A percentile compares a stretch with the other conserved stretches of the same genome.
Evolutionary conservation across 192 early-diverging fungal species (phyloP).

Genomic region (Coemansia sp.): DNA sequence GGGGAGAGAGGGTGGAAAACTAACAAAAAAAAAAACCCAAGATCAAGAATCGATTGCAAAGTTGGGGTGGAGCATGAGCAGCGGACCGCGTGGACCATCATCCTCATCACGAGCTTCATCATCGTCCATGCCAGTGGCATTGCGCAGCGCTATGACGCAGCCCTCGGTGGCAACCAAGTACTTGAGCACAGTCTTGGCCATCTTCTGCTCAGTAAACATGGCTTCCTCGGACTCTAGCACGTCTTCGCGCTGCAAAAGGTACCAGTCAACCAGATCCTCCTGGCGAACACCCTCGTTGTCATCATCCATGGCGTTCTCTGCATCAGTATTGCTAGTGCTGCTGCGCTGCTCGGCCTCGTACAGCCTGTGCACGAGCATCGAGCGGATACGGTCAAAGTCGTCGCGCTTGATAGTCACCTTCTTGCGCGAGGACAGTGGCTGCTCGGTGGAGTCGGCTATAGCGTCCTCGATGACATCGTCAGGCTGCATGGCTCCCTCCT

Average conservation of each 20-base stretch:
- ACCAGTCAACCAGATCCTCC: slow-evolving; percentile 68
- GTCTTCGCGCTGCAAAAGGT: slow-evolving; percentile 66
- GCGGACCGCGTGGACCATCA: slow-evolving; percentile 18
- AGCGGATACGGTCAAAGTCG: slow-evolving; percentile 56
- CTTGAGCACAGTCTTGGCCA: slow-evolving; percentile 67
- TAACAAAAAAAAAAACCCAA: not conserved
- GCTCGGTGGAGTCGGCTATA: not conserved
- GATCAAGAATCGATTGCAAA: slow-evolving; percentile 44
- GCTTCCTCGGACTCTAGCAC: slow-evolving; percentile 63
- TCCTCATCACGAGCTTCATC: slow-evolving; percentile 3
- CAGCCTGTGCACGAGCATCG: slow-evolving; percentile 56
- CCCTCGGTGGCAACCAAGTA: slow-evolving; percentile 65
- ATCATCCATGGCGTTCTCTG: not conserved
- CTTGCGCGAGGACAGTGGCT: not conserved
- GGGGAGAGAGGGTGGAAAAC: not conserved
- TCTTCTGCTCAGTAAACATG: slow-evolving; percentile 57
- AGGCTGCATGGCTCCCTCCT: slow-evolving; percentile 7
- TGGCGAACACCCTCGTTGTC: slow-evolving; percentile 53
- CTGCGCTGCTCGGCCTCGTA: slow-evolving; percentile 30
- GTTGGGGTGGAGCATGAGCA: slow-evolving; percentile 55
- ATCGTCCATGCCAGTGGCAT: not conserved
- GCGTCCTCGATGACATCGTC: slow-evolving; percentile 31
- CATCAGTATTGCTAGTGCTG: not conserved
- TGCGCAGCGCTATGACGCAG: slow-evolving; percentile 48
- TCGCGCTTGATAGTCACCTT: slow-evolving; percentile 65